Evolutionary conservation across 2,329 filamentous ascomycete species (phyloP).

Genomic region (Passalora sequoiae): DNA sequence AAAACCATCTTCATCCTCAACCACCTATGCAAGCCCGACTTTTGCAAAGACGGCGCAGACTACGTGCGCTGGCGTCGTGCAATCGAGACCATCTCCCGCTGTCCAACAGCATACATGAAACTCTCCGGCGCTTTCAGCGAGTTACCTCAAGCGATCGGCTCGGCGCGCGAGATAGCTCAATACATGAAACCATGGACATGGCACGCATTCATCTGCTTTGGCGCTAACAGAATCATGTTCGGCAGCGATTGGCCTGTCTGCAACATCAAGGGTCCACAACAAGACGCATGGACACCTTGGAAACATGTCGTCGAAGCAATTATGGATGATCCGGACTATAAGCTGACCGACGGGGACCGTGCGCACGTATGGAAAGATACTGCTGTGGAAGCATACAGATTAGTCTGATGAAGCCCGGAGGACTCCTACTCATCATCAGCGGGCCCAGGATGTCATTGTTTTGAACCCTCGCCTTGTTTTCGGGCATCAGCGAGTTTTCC

Average conservation of each 20-base stretch:
- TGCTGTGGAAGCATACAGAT: constrained; percentile 63
- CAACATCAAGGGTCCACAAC: constrained; percentile 58
- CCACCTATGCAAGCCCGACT: constrained; percentile 82
- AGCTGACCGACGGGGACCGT: constrained; percentile 56
- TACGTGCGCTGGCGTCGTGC: constrained; percentile 66
- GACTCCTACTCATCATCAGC: too few species aligned
- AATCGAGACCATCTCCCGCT: constrained; percentile 62
- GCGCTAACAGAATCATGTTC: constrained; percentile 72
- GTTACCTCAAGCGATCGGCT: constrained; percentile 53
- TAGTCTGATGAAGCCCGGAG: constrained; percentile 27
- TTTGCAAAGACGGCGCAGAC: constrained; percentile 41
- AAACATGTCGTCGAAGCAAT: constrained; percentile 62
- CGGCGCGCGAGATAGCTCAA: constrained; percentile 53
- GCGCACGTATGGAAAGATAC: constrained; percentile 67
- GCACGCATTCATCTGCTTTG: constrained; percentile 67
- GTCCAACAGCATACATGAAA: constrained; percentile 74
- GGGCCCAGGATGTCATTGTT: too few species aligned
- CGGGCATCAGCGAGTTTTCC: too few species aligned
- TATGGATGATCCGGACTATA: constrained; percentile 41
- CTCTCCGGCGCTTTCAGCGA: constrained; percentile 83
- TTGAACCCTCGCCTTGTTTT: too few species aligned
- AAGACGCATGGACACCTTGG: constrained; percentile 70
- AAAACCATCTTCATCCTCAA: constrained; percentile 68
- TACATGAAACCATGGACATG: constrained; percentile 66
- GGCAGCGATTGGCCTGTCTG: constrained; percentile 93